Evolutionary conservation across 176 grass and related monocot species (phyloP), one percentile per base, ranked within the genome.

Genomic region (Dendrocalamus sinicus): DNA sequence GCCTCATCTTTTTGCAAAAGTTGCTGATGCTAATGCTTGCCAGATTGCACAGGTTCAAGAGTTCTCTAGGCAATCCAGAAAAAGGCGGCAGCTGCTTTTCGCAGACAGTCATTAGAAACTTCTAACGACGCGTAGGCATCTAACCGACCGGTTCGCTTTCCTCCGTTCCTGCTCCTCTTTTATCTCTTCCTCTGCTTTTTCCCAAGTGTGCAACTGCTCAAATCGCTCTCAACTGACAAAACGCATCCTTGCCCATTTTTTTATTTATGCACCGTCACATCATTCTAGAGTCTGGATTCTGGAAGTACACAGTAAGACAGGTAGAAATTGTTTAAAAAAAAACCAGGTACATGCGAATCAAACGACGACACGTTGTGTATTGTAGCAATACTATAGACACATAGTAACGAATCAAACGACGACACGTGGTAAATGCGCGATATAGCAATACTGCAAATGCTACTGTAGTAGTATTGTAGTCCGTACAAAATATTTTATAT

Each of bases 131-230:
- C 68, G 40, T 47, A 39, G 8, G 8, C 53, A 72, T 71, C 66
- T 16, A 64, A 73, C 76, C 22, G 22, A 86, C 57, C 78, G 10
- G 58, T 16, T 28, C 68, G 4, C 52, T 86, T 78, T 61, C 40
- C 12, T 15, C 17, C 12, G 9, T 57, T 47, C 32, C 11, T 81
- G 11, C 46, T 17, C 13, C 50, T 85, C 62, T 8, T 13, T 8
- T 13, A 76, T 58, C 17, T 48, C 28, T 71, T 9, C 32, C 2
- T 61, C 41, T 30, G 44, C 76, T 17, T 78, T 78, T 78, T 17
- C 3, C 10, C n/a, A 45, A 46, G 15, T 40, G 51, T 78, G 55
- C 2, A 41, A 30, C 24, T 0, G 1, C 19, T 24, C 51, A 48
- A 10, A 40, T 61, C 62, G 3, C 10, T 9, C 37, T 46, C 22